These are phyloP conservation scores for Clavispora asparagi DNA, from an alignment of 805 yeast genomes.

Conservation along the genomic window DNA sequence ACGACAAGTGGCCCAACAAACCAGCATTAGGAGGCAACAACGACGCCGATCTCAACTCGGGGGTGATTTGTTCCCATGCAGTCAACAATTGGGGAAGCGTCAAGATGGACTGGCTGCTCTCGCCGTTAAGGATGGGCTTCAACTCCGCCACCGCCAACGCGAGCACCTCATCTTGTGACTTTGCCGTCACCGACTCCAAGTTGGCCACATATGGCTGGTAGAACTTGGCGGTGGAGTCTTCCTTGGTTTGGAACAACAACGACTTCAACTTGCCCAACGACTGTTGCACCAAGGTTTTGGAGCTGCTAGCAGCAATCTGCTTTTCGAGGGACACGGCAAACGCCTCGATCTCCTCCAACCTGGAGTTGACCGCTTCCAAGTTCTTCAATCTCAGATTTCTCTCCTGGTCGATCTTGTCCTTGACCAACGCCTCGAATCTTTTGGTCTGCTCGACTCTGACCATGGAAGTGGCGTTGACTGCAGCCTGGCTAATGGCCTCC, in stretches of 20 bases:
- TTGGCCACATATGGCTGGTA: conserved; percentile 36
- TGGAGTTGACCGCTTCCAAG: conserved; percentile 53
- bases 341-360: conserved; percentile 52
- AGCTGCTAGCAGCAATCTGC: conserved; percentile 30
- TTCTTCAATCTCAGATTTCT: conserved; percentile 75
- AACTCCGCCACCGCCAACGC: conserved; percentile 27
- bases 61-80: conserved; percentile 74
- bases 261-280: conserved; percentile 30
- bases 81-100: conserved; percentile 72
- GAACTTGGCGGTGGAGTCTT: conserved; percentile 19
- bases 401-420: conserved; percentile 47
- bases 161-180: conserved; percentile 30
- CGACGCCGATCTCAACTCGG: conserved; percentile 85
- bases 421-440: conserved; percentile 55
- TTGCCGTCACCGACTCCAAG: conserved; percentile 18
- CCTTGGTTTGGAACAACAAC: conserved; percentile 21
- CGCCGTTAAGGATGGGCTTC: conserved; percentile 31
- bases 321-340: conserved; percentile 42
- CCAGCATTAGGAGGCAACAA: conserved; percentile 95
- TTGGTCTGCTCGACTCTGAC: conserved; percentile 65
- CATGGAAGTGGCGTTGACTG: conserved; percentile 65
- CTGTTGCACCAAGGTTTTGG: conserved; percentile 27
- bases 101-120: conserved; percentile 50
- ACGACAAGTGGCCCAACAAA: conserved; percentile 82
- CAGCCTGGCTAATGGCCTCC: conserved; percentile 60